These are phyloP conservation scores for Daldinia decipiens DNA, from an alignment of 495 filamentous ascomycete species.

Conservation along the genomic window DNA sequence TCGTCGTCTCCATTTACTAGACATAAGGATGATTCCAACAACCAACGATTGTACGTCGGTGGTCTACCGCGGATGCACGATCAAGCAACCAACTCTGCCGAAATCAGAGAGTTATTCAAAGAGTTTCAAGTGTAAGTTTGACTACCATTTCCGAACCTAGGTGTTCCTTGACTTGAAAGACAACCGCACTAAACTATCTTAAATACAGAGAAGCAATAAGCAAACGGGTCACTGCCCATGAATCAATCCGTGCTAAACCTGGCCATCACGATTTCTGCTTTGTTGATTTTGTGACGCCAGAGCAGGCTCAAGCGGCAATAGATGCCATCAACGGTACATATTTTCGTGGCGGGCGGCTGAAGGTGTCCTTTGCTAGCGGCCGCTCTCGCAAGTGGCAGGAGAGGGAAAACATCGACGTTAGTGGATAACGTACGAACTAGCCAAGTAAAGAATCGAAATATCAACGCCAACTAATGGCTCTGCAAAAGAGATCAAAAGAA, in stretches of 20 bases:
- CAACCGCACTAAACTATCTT: slow-evolving; percentile 32
- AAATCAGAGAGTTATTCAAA: slow-evolving; percentile 68
- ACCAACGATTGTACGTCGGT: slow-evolving; percentile 70
- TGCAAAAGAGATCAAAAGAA: not conserved
- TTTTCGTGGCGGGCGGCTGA: slow-evolving; percentile 35
- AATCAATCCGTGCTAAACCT: slow-evolving; percentile 59
- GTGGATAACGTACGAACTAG: not conserved
- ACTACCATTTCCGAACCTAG: not conserved
- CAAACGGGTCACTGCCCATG: slow-evolving; percentile 70
- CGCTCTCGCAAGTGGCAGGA: slow-evolving; percentile 40
- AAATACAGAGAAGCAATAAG: slow-evolving; percentile 62
- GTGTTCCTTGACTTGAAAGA: not conserved
- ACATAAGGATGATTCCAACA: slow-evolving; percentile 42
- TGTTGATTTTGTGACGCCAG: slow-evolving; percentile 67
- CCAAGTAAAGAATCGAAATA: not conserved
- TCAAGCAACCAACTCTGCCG: slow-evolving; percentile 61
- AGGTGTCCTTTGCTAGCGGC: slow-evolving; percentile 38
- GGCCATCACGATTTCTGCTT: slow-evolving; percentile 75
- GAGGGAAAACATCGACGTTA: slow-evolving; percentile 30
- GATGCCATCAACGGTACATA: slow-evolving; percentile 45
- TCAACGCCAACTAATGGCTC: not conserved
- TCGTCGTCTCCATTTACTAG: slow-evolving; percentile 17
- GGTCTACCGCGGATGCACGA: slow-evolving; percentile 69
- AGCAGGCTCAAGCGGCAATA: slow-evolving; percentile 63
- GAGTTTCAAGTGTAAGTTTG: slow-evolving; percentile 61